Conservation (phyloP, 2,329 filamentous ascomycete species). For the Cladosporium oxysporum region DNA sequence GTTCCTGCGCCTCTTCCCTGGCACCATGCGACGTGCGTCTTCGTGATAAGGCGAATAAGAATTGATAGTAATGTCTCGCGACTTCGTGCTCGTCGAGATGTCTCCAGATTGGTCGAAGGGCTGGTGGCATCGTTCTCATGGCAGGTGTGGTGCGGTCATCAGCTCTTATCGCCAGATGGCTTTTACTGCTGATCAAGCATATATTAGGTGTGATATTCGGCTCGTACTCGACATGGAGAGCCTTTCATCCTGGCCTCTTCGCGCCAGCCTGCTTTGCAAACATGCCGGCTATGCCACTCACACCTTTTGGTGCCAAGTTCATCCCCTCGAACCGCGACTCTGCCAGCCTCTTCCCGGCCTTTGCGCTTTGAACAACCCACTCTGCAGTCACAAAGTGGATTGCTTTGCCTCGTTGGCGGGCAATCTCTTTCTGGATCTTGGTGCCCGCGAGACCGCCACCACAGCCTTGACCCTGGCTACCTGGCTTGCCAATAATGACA, state of each 20-base stretch:
- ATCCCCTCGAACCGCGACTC: conserved; percentile 71
- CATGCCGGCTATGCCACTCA: conserved; percentile 61
- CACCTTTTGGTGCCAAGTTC: conserved; percentile 62
- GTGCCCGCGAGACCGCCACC: conserved; percentile 74
- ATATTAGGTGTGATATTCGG: neutral
- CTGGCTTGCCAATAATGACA: conserved; percentile 72
- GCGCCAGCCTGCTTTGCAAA: conserved; percentile 14
- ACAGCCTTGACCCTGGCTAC: conserved; percentile 49
- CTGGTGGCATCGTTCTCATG: neutral
- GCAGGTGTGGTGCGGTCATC: neutral
- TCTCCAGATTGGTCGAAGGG: neutral
- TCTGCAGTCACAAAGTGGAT: conserved; percentile 80
- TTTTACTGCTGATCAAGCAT: neutral
- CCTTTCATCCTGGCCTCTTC: conserved; percentile 14
- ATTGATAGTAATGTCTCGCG: neutral
- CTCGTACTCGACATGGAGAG: neutral
- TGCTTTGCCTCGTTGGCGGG: conserved; percentile 64
- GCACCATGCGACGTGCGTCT: neutral
- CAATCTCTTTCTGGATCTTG: conserved; percentile 82
- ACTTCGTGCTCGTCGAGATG: neutral
- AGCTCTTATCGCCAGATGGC: neutral
- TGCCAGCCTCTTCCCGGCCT: conserved; percentile 69
- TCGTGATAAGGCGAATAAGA: accelerated
- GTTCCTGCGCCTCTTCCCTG: neutral
- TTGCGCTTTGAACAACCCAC: conserved; percentile 85